phyloP scores from a whole-genome alignment of 495 filamentous ascomycete genomes.

The Tricharina praecox region DNA sequence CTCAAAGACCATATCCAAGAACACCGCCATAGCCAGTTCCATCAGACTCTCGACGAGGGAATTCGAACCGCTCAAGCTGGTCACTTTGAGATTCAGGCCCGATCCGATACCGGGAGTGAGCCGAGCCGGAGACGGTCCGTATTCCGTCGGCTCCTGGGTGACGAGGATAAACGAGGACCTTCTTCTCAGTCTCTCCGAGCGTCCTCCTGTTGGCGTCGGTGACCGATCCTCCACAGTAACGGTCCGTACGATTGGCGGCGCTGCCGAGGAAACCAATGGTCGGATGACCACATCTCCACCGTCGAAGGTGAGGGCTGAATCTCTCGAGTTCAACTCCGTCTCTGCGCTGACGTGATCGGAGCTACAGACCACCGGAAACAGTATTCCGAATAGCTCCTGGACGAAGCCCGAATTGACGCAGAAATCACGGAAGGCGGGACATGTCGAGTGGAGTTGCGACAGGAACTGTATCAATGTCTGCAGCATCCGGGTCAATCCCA shows the following conservation, averaged over 20 bases:
- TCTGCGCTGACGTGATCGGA: slow-evolving; percentile 65
- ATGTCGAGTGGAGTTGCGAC: slow-evolving; percentile 55
- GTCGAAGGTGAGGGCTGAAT: slow-evolving; percentile 65
- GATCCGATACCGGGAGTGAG: slow-evolving; percentile 40
- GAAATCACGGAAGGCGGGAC: slow-evolving; percentile 61
- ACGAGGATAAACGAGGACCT: slow-evolving; percentile 83
- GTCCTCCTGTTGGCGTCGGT: slow-evolving; percentile 30
- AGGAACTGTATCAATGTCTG: slow-evolving; percentile 64
- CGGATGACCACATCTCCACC: slow-evolving; percentile 68
- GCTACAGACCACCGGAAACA: slow-evolving; percentile 76
- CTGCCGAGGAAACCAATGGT: slow-evolving; percentile 36
- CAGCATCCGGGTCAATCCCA: slow-evolving; percentile 40
- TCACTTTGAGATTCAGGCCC: slow-evolving; percentile 15
- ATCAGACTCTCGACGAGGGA: slow-evolving; percentile 56
- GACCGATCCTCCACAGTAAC: slow-evolving; percentile 38
- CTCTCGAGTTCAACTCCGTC: slow-evolving; percentile 62
- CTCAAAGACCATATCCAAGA: slow-evolving; percentile 61
- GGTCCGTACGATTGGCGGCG: slow-evolving; percentile 53
- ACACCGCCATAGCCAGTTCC: slow-evolving; percentile 57
- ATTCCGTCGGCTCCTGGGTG: slow-evolving; percentile 45
- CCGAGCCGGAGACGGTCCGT: slow-evolving; percentile 40
- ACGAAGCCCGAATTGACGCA: slow-evolving; percentile 59
- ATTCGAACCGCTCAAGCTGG: slow-evolving; percentile 32
- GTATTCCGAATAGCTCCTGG: slow-evolving; percentile 52
- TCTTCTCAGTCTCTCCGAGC: slow-evolving; percentile 44